Percentiles rank a stretch among this genome's conserved stretches.
These are phyloP conservation scores for Talaromyces wortmannii DNA, from an alignment of 495 filamentous ascomycete genomes.

Conservation along the genomic window DNA sequence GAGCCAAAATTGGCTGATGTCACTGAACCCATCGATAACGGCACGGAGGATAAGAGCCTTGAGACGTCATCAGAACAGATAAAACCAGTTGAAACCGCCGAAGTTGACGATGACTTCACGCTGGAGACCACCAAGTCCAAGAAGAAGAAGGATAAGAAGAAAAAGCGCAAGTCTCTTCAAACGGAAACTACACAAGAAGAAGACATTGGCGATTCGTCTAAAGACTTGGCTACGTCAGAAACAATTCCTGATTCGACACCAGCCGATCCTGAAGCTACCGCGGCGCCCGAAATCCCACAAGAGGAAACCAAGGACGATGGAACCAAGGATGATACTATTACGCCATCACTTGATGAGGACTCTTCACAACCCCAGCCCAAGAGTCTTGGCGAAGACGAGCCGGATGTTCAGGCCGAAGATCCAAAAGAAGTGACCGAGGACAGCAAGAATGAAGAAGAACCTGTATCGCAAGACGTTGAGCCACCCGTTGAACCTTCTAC, in stretches of 20 bases:
- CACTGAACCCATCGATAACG: not conserved
- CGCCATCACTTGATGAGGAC: not conserved
- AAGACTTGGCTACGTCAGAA: constrained; percentile 4
- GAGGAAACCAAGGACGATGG: not conserved
- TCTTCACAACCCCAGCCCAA: not conserved
- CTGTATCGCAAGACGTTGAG: not conserved
- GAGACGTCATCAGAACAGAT: not conserved
- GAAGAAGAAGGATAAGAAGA: constrained; percentile 33
- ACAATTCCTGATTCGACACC: not conserved
- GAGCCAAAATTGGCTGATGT: not conserved
- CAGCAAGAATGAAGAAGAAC: not conserved
- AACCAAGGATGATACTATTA: not conserved
- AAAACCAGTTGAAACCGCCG: not conserved
- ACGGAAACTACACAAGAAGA: constrained; percentile 9
- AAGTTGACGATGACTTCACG: not conserved
- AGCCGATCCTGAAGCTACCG: constrained; percentile 5
- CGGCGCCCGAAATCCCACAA: constrained; percentile 4
- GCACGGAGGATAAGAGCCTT: not conserved
- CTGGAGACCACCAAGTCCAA: not conserved
- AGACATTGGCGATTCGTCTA: constrained; percentile 8
- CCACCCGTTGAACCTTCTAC: not conserved
- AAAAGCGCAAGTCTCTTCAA: constrained; percentile 21
- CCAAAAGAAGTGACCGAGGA: not conserved
- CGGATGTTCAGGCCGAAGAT: not conserved
- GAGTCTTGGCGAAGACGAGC: not conserved